phyloP scores from a whole-genome alignment of 805 yeast species.

The Komagataella pseudopastoris region DNA sequence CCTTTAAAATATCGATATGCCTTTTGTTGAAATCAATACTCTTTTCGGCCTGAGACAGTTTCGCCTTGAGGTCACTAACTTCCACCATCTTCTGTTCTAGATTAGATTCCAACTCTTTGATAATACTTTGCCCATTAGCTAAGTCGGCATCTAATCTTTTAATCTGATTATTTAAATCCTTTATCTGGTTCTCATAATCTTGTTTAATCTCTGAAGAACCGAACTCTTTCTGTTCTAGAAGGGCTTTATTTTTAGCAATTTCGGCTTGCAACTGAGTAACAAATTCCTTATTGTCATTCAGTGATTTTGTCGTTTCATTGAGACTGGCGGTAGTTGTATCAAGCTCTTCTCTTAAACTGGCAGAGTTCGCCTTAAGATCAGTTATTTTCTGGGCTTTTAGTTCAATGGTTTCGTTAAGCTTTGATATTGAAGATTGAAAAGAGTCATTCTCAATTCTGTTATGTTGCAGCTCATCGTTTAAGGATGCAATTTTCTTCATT shows the following conservation, averaged over 20 bases:
- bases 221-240: neutral
- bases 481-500: neutral
- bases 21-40: conserved; percentile 2
- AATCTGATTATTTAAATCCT: neutral
- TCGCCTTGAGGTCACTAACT: neutral
- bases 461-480: neutral
- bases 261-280: neutral
- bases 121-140: neutral
- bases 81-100: neutral
- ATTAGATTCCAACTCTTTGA: neutral
- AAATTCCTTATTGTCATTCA: neutral
- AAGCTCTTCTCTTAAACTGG: neutral
- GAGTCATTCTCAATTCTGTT: neutral
- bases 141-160: neutral
- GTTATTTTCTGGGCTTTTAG: neutral
- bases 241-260: neutral
- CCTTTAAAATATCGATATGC: conserved; percentile 1
- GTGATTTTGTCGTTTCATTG: neutral
- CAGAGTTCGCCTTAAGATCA: neutral
- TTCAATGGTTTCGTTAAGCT: neutral
- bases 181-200: neutral
- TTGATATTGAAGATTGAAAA: neutral
- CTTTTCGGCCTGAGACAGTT: neutral
- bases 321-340: neutral
- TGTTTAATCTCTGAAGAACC: neutral